A percentile compares a stretch with the other conserved stretches of the same genome.
These are phyloP conservation scores for Acrocalymma vagum DNA, from an alignment of 2,329 filamentous ascomycete species.

Conservation along the genomic window DNA sequence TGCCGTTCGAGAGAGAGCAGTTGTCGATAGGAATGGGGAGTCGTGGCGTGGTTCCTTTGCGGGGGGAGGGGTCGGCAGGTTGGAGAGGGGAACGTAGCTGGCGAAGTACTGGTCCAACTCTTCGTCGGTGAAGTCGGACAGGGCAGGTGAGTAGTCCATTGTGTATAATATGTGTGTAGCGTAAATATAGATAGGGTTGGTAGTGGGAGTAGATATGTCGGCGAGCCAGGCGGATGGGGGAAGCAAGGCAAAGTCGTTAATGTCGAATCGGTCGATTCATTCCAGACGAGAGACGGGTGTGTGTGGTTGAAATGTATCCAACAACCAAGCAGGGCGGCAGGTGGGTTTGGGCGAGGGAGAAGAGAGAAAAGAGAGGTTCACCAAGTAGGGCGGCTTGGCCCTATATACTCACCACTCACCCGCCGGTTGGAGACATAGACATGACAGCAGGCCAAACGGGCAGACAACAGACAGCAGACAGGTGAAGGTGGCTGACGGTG, in stretches of 20 bases:
- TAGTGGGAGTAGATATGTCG: too few species aligned
- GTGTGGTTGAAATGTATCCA: too few species aligned
- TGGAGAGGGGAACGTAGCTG: constrained; percentile 48
- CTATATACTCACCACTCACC: constrained; percentile 28
- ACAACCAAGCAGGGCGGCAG: not conserved
- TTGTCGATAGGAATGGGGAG: constrained; percentile 12
- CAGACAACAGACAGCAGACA: too few species aligned
- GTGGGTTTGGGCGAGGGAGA: constrained; percentile 16
- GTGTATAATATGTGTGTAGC: constrained; percentile 4
- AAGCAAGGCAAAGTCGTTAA: too few species aligned
- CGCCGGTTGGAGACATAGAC: too few species aligned
- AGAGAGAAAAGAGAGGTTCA: constrained; percentile 18
- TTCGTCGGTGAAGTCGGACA: constrained; percentile 46
- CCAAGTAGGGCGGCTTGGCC: constrained; percentile 6
- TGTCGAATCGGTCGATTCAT: too few species aligned
- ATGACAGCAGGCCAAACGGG: too few species aligned
- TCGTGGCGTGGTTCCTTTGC: constrained; percentile 33
- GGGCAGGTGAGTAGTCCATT: constrained; percentile 38
- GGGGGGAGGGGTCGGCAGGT: constrained; percentile 51
- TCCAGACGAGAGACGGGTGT: too few species aligned
- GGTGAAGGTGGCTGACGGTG: constrained; percentile 27
- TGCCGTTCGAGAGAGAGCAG: constrained; percentile 14
- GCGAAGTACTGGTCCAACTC: constrained; percentile 50
- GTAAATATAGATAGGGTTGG: too few species aligned
- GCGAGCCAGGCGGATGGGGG: too few species aligned